Base-by-base conservation (phyloP, 2,329 filamentous ascomycete species). In the Fusarium proliferatum region DNA sequence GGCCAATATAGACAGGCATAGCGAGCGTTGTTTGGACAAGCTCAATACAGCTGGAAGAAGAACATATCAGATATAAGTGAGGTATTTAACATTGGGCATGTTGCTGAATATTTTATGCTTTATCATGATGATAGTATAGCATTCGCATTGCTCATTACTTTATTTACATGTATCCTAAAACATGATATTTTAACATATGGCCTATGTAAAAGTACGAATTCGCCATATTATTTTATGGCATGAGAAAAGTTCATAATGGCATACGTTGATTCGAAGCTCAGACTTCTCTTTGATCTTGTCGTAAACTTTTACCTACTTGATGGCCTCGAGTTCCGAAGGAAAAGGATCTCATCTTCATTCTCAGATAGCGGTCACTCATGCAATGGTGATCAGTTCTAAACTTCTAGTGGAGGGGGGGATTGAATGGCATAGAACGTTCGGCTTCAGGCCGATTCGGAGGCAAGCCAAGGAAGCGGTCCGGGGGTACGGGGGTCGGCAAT, bases 11-110 rank as follows among this genome's bases (percentile, higher is more conserved):
- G 67, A 41, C 56, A 66, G 64, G 71, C 70, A 73, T 71, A 73
- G 71, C 66, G 61, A 73, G 71, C 71, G 34, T 71, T 73, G 49
- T 73, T 73, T 71, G 61, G 66, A 53, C 41, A 52, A 67, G 61
- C 66, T 36, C 38, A 67, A 55, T 57, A 38, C 23, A 63, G 30
- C 45, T 68, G 34, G 26, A 64, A 55, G 38, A 57, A 53, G 42
- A 65, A 28, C 33, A 53, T 30, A 43, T 49, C 36, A 61, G 38
- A 51, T 34, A 60, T n/a, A 15, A 42, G 48, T 56, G 33, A 52
- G 15, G 33, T 28, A 56, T 59, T 59, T 52, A 9, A 26, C 17
- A 53, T n/a, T 46, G 26, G 46, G 33, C 34, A 10, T 46, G 28
- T 28, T 52, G n/a, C 30, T 33, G 48, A 21, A 38, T 41, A 39